Percentiles rank a stretch among this genome's conserved stretches.
Conservation (phyloP, 371 early-diverging fungal genomes). For the Umbelopsis sp. region DNA sequence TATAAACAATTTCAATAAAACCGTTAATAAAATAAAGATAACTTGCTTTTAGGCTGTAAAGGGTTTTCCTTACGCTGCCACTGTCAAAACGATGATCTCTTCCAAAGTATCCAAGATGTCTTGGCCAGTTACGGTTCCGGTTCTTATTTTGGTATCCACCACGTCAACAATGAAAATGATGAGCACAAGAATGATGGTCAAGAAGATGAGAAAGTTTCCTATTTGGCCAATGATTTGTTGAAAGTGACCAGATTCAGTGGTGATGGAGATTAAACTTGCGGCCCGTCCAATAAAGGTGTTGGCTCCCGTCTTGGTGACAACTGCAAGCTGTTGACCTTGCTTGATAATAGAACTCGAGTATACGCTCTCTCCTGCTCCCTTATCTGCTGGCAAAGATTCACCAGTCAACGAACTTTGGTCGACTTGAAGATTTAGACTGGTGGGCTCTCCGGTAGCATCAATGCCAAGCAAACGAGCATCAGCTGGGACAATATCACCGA, state of each 20-base stretch:
- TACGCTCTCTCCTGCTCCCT: slow-evolving; percentile 79
- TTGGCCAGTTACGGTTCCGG: slow-evolving; percentile 38
- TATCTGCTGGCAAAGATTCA: slow-evolving; percentile 88
- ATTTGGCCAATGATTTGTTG: slow-evolving; percentile 91
- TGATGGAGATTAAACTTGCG: slow-evolving; percentile 85
- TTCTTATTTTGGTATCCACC: slow-evolving; percentile 46
- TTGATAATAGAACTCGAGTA: slow-evolving; percentile 91
- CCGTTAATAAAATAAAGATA: too few species aligned
- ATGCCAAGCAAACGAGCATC: slow-evolving; percentile 89
- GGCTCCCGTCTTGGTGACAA: slow-evolving; percentile 87
- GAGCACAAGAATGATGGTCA: slow-evolving; percentile 80
- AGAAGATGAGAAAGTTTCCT: slow-evolving; percentile 89
- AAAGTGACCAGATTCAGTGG: slow-evolving; percentile 87
- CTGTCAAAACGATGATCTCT: slow-evolving; percentile 88
- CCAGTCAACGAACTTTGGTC: slow-evolving; percentile 97
- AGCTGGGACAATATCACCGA: slow-evolving; percentile 95
- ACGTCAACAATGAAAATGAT: slow-evolving; percentile 82
- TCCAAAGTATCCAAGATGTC: slow-evolving; percentile 70
- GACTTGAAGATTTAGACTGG: slow-evolving; percentile 79
- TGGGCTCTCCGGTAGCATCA: slow-evolving; percentile 77
- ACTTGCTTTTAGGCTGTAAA: not conserved
- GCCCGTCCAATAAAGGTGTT: slow-evolving; percentile 92
- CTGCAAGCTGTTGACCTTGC: slow-evolving; percentile 87
- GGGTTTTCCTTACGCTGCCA: slow-evolving; percentile 73
- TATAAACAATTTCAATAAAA: not conserved